phyloP scores from a whole-genome alignment of 1,284 basidiomycete genomes.

The Ganoderma meredithae region DNA sequence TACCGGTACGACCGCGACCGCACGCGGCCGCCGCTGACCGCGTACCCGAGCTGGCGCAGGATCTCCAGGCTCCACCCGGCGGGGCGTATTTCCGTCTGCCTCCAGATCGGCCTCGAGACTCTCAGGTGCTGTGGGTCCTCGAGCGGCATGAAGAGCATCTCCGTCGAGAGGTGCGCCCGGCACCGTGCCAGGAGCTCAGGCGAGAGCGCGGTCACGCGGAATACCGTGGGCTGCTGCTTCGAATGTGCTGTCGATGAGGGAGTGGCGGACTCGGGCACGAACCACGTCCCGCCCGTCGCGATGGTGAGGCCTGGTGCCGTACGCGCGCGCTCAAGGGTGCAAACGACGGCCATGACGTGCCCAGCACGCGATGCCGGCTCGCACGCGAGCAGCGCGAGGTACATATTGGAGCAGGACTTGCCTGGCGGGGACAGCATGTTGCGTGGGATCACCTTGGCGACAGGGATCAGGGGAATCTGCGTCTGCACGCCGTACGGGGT shows the following conservation, averaged over 20 bases:
- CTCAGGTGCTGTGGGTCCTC: background rate
- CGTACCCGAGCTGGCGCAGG: constrained; percentile 6
- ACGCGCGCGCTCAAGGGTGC: constrained; percentile 8
- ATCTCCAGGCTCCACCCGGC: constrained; percentile 4
- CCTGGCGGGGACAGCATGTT: background rate
- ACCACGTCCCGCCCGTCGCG: constrained; percentile 5
- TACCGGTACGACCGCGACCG: background rate
- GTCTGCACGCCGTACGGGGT: constrained; percentile 2
- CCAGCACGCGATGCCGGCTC: constrained; percentile 3
- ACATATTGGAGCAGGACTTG: constrained; percentile 8
- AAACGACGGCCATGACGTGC: constrained; percentile 12
- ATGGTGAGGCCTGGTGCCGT: background rate
- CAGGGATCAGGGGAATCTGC: constrained; percentile 2
- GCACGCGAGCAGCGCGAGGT: constrained; percentile 13
- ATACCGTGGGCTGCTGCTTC: background rate
- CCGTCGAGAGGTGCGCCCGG: background rate
- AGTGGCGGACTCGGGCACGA: background rate
- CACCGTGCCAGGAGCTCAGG: constrained; percentile 8
- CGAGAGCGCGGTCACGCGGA: constrained; percentile 9
- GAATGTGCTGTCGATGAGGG: background rate
- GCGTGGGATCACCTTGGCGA: background rate
- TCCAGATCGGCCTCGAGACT: constrained; percentile 5
- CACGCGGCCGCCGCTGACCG: constrained; percentile 1
- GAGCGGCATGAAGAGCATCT: constrained; percentile 3
- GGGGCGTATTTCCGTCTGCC: background rate